A percentile compares a stretch with the other conserved stretches of the same genome.
These are phyloP conservation scores for Globisporangium megalacanthum DNA, from an alignment of 352 stramenopile genomes.

Conservation along the genomic window DNA sequence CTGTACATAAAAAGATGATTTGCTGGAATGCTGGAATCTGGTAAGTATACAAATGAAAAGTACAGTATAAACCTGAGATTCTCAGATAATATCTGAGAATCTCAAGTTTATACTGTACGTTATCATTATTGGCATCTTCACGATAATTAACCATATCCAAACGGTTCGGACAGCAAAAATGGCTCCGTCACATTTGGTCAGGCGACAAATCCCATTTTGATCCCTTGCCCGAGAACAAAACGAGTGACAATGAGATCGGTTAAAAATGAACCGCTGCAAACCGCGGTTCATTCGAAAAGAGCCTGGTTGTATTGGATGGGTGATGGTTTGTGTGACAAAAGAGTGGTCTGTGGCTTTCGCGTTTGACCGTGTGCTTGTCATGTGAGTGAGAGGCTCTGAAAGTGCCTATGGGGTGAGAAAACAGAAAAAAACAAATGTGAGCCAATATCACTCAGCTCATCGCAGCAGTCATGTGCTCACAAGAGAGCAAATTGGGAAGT, in stretches of 20 bases:
- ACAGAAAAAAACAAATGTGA: background rate
- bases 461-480: too few species aligned
- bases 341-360: too few species aligned
- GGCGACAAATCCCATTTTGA: background rate
- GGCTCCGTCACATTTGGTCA: background rate
- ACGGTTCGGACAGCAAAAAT: background rate
- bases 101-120: too few species aligned
- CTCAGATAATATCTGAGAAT: too few species aligned
- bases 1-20: too few species aligned
- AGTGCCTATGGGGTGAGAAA: background rate
- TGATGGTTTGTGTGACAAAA: background rate
- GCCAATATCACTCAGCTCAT: background rate
- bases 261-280: background rate
- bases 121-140: too few species aligned
- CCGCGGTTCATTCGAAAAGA: background rate
- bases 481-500: background rate
- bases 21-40: too few species aligned
- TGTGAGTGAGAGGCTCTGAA: background rate
- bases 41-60: too few species aligned
- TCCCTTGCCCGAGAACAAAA: background rate
- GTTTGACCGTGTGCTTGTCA: too few species aligned
- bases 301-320: background rate
- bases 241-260: background rate
- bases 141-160: background rate
- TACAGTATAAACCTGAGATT: too few species aligned